phyloP scores from a whole-genome alignment of 306 rosid genomes.

The Cicer chorassanicum region DNA sequence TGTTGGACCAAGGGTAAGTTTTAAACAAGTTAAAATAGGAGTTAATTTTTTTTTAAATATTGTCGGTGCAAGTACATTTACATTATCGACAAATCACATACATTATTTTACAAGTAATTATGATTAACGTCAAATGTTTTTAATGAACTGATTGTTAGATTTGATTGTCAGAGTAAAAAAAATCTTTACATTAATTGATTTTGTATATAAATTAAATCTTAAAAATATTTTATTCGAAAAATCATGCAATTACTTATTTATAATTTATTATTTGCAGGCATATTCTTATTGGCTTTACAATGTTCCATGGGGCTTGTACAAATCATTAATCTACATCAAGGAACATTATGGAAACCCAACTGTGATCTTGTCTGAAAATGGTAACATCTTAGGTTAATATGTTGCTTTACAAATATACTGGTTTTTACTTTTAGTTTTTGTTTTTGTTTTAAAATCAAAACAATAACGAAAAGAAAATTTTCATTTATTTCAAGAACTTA shows the following conservation, averaged over 20 bases:
- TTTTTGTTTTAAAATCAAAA: too few species aligned
- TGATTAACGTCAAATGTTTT: too few species aligned
- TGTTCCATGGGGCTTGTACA: constrained; percentile 99
- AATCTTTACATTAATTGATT: too few species aligned
- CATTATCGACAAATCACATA: too few species aligned
- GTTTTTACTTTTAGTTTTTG: too few species aligned
- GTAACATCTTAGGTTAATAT: constrained; percentile 42
- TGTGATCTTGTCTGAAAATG: constrained; percentile 87
- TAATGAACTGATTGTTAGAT: too few species aligned
- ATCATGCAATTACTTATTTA: constrained; percentile 16
- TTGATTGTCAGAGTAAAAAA: too few species aligned
- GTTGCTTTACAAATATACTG: not conserved
- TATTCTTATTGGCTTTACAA: constrained; percentile 85
- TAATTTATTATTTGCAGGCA: constrained; percentile 58
- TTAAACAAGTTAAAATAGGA: not conserved
- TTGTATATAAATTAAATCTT: not conserved
- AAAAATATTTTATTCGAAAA: not conserved
- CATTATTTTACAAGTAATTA: too few species aligned
- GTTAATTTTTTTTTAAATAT: not conserved
- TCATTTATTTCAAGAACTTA: too few species aligned
- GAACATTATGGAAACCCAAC: constrained; percentile 78
- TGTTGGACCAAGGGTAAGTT: constrained; percentile 78
- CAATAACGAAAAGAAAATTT: too few species aligned
- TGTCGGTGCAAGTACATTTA: too few species aligned
- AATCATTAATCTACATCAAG: constrained; percentile 70